These are phyloP conservation scores for Fabrea salina DNA, from an alignment of 169 alveolate species.

Conservation along the genomic window DNA sequence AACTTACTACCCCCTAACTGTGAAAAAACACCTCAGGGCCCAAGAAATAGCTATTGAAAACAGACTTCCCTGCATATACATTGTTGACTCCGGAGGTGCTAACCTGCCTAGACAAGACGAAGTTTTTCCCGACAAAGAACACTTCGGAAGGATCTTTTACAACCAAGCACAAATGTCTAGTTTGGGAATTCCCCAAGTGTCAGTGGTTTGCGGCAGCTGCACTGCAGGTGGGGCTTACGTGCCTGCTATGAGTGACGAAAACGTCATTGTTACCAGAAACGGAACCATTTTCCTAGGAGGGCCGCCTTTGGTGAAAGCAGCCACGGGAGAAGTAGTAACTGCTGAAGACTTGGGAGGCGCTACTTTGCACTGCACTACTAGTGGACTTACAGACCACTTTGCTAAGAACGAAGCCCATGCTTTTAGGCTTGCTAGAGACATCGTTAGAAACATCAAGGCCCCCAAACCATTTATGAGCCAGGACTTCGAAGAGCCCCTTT, in stretches of 20 bases:
- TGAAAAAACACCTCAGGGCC: slow-evolving; percentile 87
- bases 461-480: slow-evolving; percentile 8
- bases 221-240: slow-evolving; percentile 92
- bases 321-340: slow-evolving; percentile 78
- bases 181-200: slow-evolving; percentile 66
- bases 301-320: slow-evolving; percentile 83
- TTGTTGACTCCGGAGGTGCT: slow-evolving; percentile 90
- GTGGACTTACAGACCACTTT: slow-evolving; percentile 84
- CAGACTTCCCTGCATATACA: slow-evolving; percentile 83
- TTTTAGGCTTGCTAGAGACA: slow-evolving; percentile 43
- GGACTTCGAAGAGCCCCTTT: slow-evolving; percentile 68
- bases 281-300: slow-evolving; percentile 83
- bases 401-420: slow-evolving; percentile 68
- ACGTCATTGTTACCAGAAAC: slow-evolving; percentile 69
- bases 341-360: slow-evolving; percentile 83
- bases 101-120: slow-evolving; percentile 81
- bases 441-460: slow-evolving; percentile 35
- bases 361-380: slow-evolving; percentile 64
- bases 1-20: slow-evolving; percentile 84
- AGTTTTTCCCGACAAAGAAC: slow-evolving; percentile 86
- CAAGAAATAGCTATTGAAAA: slow-evolving; percentile 85
- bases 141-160: slow-evolving; percentile 85
- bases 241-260: slow-evolving; percentile 83
- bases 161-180: slow-evolving; percentile 81
- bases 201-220: slow-evolving; percentile 86